A percentile compares a stretch with the other conserved stretches of the same genome.
Conservation (phyloP, 2,329 filamentous ascomycete species). For the Pestalotiopsis sp. region DNA sequence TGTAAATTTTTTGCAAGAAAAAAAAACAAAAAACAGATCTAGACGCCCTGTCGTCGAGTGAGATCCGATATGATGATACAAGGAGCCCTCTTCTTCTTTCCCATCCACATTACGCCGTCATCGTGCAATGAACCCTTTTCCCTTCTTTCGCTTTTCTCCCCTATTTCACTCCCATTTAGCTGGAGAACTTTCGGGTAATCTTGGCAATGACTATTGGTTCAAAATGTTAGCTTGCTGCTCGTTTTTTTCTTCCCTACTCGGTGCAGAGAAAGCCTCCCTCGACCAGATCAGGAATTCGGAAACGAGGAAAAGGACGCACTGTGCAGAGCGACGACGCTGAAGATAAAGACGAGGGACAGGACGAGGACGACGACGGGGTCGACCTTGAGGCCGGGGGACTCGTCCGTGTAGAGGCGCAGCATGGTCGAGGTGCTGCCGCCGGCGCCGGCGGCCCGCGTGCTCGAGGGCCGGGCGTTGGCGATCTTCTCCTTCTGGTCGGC, state of each 20-base stretch:
- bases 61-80: slow-evolving; percentile 9
- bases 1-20: slow-evolving; percentile 1
- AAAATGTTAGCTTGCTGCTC: background rate
- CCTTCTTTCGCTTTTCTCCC: background rate
- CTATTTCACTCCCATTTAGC: slow-evolving; percentile 42
- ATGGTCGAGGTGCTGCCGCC: slow-evolving; percentile 97
- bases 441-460: slow-evolving; percentile 89
- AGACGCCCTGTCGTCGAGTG: slow-evolving; percentile 1
- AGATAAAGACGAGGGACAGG: slow-evolving; percentile 96
- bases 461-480: slow-evolving; percentile 89
- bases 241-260: too few relatives aligned
- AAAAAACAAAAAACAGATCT: background rate
- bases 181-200: slow-evolving; percentile 84
- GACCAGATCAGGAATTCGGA: slow-evolving; percentile 13
- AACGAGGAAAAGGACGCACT: slow-evolving; percentile 62
- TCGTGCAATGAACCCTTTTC: background rate
- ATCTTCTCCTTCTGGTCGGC: slow-evolving; percentile 97
- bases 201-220: slow-evolving; percentile 81
- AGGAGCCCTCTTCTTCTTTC: background rate
- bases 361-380: slow-evolving; percentile 97
- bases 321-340: slow-evolving; percentile 96
- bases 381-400: slow-evolving; percentile 95
- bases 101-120: slow-evolving; percentile 9
- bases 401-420: slow-evolving; percentile 99
- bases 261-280: background rate